phyloP scores from a whole-genome alignment of 176 grass and related monocot species.

The Musa itinerans region DNA sequence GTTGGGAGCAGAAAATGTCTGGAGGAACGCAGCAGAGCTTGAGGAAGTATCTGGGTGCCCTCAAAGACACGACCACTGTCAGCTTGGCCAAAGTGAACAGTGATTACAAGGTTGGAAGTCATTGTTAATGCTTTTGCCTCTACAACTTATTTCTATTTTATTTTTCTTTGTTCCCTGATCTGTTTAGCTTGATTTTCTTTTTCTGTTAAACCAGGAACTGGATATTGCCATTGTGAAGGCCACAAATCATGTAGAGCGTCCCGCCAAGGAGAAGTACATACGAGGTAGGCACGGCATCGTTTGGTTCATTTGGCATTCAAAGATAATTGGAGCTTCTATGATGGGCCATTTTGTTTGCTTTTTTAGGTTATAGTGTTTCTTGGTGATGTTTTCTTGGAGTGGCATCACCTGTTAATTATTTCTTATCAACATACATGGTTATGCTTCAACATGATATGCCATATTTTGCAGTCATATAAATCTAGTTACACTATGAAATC shows the following conservation, averaged over 20 bases:
- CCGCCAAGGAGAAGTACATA: slow-evolving; percentile 85
- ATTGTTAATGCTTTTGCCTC: slow-evolving; percentile 2
- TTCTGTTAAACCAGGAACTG: slow-evolving; percentile 42
- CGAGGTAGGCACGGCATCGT: slow-evolving; percentile 27
- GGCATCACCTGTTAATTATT: no score
- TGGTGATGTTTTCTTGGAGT: no score
- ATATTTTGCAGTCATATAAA: no score
- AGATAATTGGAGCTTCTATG: no score
- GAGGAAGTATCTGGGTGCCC: slow-evolving; percentile 83
- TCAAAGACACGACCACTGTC: slow-evolving; percentile 90
- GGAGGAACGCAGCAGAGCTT: slow-evolving; percentile 68
- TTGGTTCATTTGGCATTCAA: not conserved
- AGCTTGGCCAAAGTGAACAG: slow-evolving; percentile 95
- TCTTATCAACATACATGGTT: no score
- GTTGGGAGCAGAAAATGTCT: slow-evolving; percentile 43
- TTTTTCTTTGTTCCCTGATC: slow-evolving; percentile 20
- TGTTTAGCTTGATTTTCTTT: not conserved
- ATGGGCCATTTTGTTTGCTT: no score
- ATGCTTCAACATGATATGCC: no score
- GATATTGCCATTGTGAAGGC: slow-evolving; percentile 94
- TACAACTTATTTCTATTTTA: not conserved
- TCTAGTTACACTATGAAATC: no score
- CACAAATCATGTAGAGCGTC: slow-evolving; percentile 71
- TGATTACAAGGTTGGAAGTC: slow-evolving; percentile 65
- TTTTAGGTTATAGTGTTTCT: no score